Conservation (phyloP, 1,284 basidiomycete species). For the Melampsora larici-populina region DNA sequence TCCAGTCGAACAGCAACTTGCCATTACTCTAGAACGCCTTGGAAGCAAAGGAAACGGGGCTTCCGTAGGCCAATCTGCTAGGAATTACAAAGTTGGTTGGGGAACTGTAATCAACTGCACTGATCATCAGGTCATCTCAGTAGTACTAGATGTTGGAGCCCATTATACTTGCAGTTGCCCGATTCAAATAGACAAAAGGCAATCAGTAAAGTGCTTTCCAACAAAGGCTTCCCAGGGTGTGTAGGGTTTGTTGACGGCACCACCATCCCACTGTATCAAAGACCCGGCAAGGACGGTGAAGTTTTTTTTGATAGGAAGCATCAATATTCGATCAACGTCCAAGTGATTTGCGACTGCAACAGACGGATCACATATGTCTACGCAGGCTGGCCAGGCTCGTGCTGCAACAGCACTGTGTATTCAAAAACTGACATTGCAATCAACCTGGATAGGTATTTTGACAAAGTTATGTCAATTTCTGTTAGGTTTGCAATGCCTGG, state of each 20-base stretch:
- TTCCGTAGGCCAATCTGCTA: conserved; percentile 3
- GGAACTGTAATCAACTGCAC: neutral
- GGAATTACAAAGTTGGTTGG: neutral
- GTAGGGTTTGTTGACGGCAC: conserved; percentile 5
- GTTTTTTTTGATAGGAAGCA: neutral
- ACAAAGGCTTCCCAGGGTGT: conserved; percentile 9
- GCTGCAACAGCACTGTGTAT: neutral
- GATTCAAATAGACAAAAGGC: neutral
- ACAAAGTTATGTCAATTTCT: no score
- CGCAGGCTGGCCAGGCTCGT: neutral
- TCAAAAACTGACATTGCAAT: no score
- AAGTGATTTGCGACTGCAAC: conserved; percentile 3
- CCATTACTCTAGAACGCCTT: conserved; percentile 10
- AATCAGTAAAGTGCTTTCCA: neutral
- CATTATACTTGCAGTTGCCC: neutral
- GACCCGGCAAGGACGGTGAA: conserved; percentile 1
- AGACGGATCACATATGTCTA: neutral
- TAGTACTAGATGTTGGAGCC: neutral
- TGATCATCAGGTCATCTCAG: neutral
- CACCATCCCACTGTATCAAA: conserved; percentile 2
- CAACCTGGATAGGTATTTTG: no score
- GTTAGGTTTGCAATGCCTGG: no score
- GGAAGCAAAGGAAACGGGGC: conserved; percentile 14
- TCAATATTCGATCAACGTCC: neutral
- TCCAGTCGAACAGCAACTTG: no score